These are phyloP conservation scores for Magnolia officinalis DNA, from an alignment of 164 flowering plant genomes.

Conservation along the genomic window DNA sequence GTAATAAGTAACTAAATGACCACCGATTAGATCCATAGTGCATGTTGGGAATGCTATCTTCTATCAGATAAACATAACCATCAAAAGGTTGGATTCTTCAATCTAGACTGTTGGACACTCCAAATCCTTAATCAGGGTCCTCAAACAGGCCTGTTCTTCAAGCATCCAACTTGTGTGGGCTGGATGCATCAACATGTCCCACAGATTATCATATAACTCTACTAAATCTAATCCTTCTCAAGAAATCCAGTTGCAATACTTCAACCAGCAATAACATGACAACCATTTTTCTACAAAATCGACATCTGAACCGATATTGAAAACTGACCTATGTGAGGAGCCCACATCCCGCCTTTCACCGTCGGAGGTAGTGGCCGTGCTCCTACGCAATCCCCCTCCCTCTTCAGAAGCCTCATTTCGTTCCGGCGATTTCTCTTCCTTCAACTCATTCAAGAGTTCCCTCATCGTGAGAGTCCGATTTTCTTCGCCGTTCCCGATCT, in stretches of 20 bases:
- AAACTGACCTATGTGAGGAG: slow-evolving; percentile 3
- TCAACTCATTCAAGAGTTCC: slow-evolving; percentile 7
- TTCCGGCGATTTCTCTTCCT: background rate
- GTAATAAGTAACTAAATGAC: too few relatives aligned
- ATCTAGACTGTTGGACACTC: too few relatives aligned
- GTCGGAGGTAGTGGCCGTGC: background rate
- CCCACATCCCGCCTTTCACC: slow-evolving; percentile 1
- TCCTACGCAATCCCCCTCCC: background rate
- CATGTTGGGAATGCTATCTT: too few relatives aligned
- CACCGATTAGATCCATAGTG: too few relatives aligned
- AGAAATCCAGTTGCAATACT: background rate
- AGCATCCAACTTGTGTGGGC: too few relatives aligned
- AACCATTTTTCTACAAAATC: background rate
- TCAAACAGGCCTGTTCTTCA: too few relatives aligned
- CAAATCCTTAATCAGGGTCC: too few relatives aligned
- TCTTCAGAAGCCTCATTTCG: background rate
- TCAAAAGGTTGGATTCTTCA: too few relatives aligned
- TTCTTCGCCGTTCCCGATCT: slow-evolving; percentile 4
- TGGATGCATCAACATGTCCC: too few relatives aligned
- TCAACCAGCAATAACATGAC: background rate
- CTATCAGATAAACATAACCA: too few relatives aligned
- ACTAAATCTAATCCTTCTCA: too few relatives aligned
- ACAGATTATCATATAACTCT: too few relatives aligned
- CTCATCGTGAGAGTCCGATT: slow-evolving; percentile 2
- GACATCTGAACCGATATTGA: background rate